phyloP scores from a whole-genome alignment of 2,329 filamentous ascomycete genomes.

The Plenodomus lindquistii region DNA sequence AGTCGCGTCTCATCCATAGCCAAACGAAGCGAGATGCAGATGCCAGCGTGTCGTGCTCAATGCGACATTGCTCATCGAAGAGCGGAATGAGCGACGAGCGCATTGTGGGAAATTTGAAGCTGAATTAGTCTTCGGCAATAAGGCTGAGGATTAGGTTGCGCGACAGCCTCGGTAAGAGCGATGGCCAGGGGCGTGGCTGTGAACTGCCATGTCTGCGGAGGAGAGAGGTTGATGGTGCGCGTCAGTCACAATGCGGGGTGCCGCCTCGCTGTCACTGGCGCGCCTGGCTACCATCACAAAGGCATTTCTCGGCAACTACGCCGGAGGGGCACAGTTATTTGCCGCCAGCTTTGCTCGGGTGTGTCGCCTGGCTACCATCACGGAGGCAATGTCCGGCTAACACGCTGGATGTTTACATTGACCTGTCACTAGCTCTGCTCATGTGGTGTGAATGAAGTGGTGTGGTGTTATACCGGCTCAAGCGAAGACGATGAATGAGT shows the following conservation, averaged over 20 bases:
- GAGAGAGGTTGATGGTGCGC: constrained; percentile 2
- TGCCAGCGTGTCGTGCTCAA: constrained; percentile 2
- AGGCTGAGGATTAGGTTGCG: constrained; percentile 7
- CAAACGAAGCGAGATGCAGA: constrained; percentile 6
- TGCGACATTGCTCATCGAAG: not conserved
- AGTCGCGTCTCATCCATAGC: not conserved
- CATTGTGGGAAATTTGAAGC: constrained; percentile 1
- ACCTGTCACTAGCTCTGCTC: too few species aligned
- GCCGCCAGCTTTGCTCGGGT: too few species aligned
- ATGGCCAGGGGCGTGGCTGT: not conserved
- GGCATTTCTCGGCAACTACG: constrained; percentile 13
- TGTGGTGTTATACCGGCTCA: too few species aligned
- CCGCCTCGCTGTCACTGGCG: constrained; percentile 1
- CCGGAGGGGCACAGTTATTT: not conserved
- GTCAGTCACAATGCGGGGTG: constrained; percentile 15
- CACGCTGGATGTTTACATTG: too few species aligned
- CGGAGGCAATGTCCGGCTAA: too few species aligned
- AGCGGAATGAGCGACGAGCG: constrained; percentile 2
- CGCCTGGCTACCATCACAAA: constrained; percentile 7
- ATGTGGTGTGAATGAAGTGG: too few species aligned
- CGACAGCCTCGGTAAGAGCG: not conserved
- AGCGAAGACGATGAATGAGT: too few species aligned
- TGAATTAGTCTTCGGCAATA: constrained; percentile 9
- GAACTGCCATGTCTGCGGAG: not conserved
- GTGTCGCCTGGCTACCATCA: too few species aligned